Evolutionary conservation across 1,284 basidiomycete genomes (phyloP), one percentile per base, ranked within the genome.

Genomic region (Austroboletus sp.): DNA sequence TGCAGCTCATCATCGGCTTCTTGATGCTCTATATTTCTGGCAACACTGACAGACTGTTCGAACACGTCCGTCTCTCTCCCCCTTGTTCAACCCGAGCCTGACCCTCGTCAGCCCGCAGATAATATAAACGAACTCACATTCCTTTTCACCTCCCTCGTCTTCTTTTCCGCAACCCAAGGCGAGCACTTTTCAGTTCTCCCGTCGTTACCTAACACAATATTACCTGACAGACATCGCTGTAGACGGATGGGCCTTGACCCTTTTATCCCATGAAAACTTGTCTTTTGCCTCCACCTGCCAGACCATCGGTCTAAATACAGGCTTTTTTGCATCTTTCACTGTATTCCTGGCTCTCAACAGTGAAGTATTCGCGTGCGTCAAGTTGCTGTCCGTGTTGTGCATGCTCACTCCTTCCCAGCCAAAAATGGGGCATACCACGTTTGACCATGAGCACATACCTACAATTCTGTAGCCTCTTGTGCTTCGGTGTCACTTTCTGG

Each of bases 201-300:
- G 15, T 8, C 26, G 23, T 45, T 9, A 37, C 17, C 34, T 42
- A 35, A 54, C 21, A 16, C 5, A 16, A 27, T 17, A 4, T 10
- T 36, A 7, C 45, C 33, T 37, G 44, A 25, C 52, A 89, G 95
- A 98, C 66, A 98, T 98, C 53, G 95, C 95, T 39, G 95, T 98
- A 15, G 95, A 98, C 61, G 95, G 89, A 33, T 99, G 96, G 96
- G 96, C 96, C 7, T 76, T 98, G 44, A 98, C 93, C 2, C 80
- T 99, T 36, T 80, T 99, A 44, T 98, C 95, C 1, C 83, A 92
- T 52, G 93, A 95, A 53, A 96, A 94, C 62, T 71, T 98, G 33
- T 91, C 92, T 16, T 99, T 96, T 61, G 96, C 96, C 6, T 95
- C 91, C 21, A 98, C 95, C 4, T 97, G 95, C 41, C 96, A 99